phyloP scores from a whole-genome alignment of 1,284 basidiomycete genomes.

The Tranzscheliella williamsii region DNA sequence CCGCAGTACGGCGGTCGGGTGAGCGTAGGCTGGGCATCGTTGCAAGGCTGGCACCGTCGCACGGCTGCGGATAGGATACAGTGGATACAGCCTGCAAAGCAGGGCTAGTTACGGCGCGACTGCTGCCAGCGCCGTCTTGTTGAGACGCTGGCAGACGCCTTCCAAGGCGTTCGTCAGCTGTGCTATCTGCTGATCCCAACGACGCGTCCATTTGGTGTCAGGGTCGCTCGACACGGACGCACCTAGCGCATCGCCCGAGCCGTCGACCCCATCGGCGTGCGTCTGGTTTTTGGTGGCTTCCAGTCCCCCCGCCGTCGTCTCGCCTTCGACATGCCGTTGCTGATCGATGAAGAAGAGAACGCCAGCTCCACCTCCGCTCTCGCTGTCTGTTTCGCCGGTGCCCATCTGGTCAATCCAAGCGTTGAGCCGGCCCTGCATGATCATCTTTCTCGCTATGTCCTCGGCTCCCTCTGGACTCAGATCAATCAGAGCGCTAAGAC shows the following conservation, averaged over 20 bases:
- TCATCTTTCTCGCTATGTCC: constrained; percentile 92
- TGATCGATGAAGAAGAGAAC: constrained; percentile 84
- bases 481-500: constrained; percentile 41
- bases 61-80: no score
- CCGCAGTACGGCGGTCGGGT: no score
- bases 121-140: no score
- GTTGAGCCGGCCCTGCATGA: constrained; percentile 86
- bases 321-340: constrained; percentile 20
- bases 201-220: constrained; percentile 29
- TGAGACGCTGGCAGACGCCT: constrained; percentile 38
- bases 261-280: constrained; percentile 3
- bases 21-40: no score
- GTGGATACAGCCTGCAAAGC: no score
- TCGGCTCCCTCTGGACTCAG: constrained; percentile 72
- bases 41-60: no score
- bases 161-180: constrained; percentile 34
- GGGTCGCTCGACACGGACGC: constrained; percentile 9
- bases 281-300: constrained; percentile 16
- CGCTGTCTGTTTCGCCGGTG: not conserved
- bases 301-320: constrained; percentile 34
- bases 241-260: constrained; percentile 1
- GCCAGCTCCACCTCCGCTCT: constrained; percentile 63
- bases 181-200: constrained; percentile 45
- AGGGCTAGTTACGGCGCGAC: no score
- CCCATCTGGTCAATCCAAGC: constrained; percentile 88